These are phyloP conservation scores for Malus hybrid DNA, from an alignment of 331 rosid species.

Conservation along the genomic window DNA sequence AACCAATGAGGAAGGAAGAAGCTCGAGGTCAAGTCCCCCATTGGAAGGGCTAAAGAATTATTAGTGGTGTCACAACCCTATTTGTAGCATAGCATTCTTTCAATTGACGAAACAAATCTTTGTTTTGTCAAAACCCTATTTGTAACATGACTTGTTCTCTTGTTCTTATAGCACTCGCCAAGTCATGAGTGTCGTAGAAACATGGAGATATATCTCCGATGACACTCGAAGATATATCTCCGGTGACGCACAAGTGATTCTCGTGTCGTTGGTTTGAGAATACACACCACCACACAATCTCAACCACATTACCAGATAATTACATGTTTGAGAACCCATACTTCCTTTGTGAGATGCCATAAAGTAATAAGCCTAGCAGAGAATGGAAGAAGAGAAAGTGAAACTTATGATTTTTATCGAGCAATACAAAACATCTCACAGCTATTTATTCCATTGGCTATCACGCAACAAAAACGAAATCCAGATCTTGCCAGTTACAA, in stretches of 20 bases:
- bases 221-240: not conserved
- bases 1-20: not conserved
- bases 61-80: too few relatives aligned
- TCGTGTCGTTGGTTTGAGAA: not conserved
- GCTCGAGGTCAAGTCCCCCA: not conserved
- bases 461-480: conserved; percentile 5
- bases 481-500: conserved; percentile 7
- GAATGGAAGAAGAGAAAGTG: not conserved
- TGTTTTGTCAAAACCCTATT: too few relatives aligned
- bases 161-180: not conserved
- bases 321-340: not conserved
- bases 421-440: not conserved
- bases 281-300: not conserved
- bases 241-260: not conserved
- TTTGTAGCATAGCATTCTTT: too few relatives aligned
- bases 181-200: not conserved
- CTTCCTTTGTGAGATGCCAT: not conserved
- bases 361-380: not conserved
- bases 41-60: too few relatives aligned
- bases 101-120: too few relatives aligned
- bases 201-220: not conserved
- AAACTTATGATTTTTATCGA: not conserved
- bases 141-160: too few relatives aligned
- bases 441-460: not conserved
- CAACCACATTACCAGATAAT: not conserved